Base-by-base conservation (phyloP, 768 basidiomycete species). In the Agaricus sinodeliciosus region DNA sequence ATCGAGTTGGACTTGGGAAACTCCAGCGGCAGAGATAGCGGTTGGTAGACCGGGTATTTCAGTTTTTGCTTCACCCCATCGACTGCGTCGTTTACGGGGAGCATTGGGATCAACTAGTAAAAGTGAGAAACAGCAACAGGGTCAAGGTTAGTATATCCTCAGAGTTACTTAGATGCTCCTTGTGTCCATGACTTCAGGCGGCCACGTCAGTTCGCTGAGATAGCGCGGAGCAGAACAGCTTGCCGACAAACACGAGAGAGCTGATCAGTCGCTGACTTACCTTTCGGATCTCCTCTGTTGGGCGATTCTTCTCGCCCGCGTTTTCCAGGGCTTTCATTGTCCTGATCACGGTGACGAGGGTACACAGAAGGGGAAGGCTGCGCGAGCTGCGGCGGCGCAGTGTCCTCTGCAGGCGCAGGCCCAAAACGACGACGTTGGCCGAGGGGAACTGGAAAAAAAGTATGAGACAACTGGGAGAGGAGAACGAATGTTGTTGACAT, bases 11-110 rank as follows among this genome's bases (percentile, higher is more conserved):
- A 87, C 85, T 65, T 94, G 92, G 19, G 94, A 93, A 48, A 99
- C 93, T 56, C 95, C 94, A 43, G 88, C 85, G 41, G 90, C 87
- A 59, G 85, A 87, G 58, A 99, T 94, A 43, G 94, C 93, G 41
- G 94, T 95, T 4, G 96, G 96, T 49, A 97, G 70, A 51, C 93
- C 94, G 51, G 94, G 90, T 46, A 94, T 87, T 60, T 94, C 88
- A 47, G 86, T 81, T 68, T 90, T 90, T 55, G 83, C 89, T 61
- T 96, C 95, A 59, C 96, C 96, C 94, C 94, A 99, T 54, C 96
- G 89, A 63, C 94, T 96, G 60, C 92, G 88, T 58, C 95, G 84
- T 74, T 98, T 98, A 58, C 94, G 86, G 60, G 93, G 84, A 59
- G 85, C 87, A 65, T 92, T 90, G 52, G 84, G 78, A 66, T 88